Percentiles rank a stretch among this genome's conserved stretches.
These are phyloP conservation scores for Phallus indusiatus DNA, from an alignment of 768 basidiomycete genomes.

Conservation along the genomic window DNA sequence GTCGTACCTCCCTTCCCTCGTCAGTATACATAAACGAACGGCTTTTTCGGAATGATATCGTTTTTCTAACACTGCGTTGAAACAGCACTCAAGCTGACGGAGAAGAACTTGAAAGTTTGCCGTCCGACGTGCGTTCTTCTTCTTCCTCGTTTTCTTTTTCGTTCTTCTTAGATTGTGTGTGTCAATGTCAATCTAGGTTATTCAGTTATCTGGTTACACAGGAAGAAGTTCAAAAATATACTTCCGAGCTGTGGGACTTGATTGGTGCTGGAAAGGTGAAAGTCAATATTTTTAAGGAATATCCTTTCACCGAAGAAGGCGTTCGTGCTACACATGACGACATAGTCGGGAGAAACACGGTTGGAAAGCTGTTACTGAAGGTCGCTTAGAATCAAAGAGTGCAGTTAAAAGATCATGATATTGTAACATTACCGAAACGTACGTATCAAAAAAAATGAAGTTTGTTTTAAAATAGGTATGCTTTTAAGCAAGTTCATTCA, in stretches of 20 bases:
- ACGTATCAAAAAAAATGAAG: too few species aligned
- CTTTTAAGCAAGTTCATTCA: too few species aligned
- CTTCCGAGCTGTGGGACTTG: conserved; percentile 51
- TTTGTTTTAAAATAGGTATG: too few species aligned
- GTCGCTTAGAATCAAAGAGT: conserved; percentile 22
- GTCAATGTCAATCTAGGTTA: conserved; percentile 35
- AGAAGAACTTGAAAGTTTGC: conserved; percentile 74
- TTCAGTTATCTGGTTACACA: conserved; percentile 63
- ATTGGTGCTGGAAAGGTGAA: conserved; percentile 52
- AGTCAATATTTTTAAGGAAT: conserved; percentile 63
- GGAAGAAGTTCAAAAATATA: conserved; percentile 64
- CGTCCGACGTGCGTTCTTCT: conserved; percentile 56
- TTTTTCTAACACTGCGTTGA: background rate
- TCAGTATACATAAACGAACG: background rate
- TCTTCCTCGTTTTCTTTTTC: conserved; percentile 17
- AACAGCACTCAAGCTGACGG: conserved; percentile 48
- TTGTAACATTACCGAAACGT: background rate
- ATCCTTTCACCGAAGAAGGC: conserved; percentile 77
- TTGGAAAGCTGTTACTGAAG: conserved; percentile 81
- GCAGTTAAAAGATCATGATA: background rate
- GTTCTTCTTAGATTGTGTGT: background rate
- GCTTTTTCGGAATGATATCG: background rate
- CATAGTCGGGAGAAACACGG: conserved; percentile 65
- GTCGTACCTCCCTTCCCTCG: conserved; percentile 63
- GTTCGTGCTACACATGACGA: conserved; percentile 70